Conservation (phyloP, 257 asterid genomes). For the Solanum sejunctum region DNA sequence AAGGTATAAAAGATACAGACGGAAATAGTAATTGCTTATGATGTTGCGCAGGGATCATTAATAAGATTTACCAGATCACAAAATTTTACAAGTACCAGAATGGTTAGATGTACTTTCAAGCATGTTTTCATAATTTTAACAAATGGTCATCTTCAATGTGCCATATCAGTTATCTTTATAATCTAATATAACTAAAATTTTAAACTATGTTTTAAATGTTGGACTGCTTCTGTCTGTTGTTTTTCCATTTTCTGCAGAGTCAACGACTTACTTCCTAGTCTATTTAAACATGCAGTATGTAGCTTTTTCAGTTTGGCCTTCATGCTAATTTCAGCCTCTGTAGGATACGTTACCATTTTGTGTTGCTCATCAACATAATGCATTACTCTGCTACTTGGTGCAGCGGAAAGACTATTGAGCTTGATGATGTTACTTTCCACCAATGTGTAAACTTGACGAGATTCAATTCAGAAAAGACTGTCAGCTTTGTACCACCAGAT, state of each 20-base stretch:
- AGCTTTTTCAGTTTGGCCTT: background rate
- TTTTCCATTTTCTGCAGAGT: background rate
- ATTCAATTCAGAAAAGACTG: slow-evolving; percentile 97
- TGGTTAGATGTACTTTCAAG: background rate
- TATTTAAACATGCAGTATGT: background rate
- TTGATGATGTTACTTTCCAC: slow-evolving; percentile 98
- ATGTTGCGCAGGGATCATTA: background rate
- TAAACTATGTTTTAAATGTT: background rate
- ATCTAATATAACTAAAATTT: no score
- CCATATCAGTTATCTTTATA: background rate
- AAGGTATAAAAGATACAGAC: background rate
- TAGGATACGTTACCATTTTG: background rate
- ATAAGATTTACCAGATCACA: background rate
- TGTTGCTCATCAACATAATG: background rate
- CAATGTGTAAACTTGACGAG: slow-evolving; percentile 98
- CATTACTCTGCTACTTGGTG: slow-evolving; percentile 8
- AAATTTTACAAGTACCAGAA: background rate
- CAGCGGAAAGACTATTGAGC: slow-evolving; percentile 99
- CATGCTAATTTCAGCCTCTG: background rate
- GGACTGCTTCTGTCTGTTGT: background rate
- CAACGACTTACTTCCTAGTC: background rate
- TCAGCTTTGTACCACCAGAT: slow-evolving; percentile 99
- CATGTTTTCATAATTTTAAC: background rate
- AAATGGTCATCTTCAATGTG: background rate
- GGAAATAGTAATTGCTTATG: background rate